Evolutionary conservation across 257 asterid species (phyloP), one percentile per base, ranked within the genome.

Genomic region (Lycium barbarum): DNA sequence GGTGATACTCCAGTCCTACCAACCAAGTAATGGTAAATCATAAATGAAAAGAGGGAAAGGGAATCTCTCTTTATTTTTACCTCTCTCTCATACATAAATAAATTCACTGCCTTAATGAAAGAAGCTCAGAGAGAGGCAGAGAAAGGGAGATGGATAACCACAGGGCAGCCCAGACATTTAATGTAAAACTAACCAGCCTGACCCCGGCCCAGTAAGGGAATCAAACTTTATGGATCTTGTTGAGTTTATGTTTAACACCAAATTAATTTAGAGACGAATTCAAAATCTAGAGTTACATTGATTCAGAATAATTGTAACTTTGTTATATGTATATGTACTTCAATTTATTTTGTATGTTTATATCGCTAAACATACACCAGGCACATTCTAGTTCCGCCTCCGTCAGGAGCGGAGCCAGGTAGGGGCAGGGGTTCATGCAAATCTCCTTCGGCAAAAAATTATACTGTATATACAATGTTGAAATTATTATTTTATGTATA

Each of bases 41-140:
- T 88, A 84, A 87, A 88, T 86, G 90, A 82, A 36, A 86, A 76
- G 81, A 51, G 14, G 81, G 7, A 76, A 76, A 76, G 62, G 90
- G 90, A 86, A 88, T 88, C 90, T 86, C 85, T 80, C 70, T 80
- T 49, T 76, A 49, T 49, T 72, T 45, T 10, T 49, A 26, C 33
- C 11, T 70, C 71, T 63, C 36, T 85, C 83, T 71, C 87, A 71
- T 47, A 55, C 80, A 40, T 59, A 79, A 72, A 84, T 62, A 79
- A 73, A 61, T 84, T 36, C 76, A 83, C 82, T 78, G 85, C 72
- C n/a, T 33, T 58, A 58, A 71, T 83, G 83, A 59, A 59, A 84
- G 86, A 83, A 86, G 45, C 79, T 18, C 47, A 71, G 53, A 36
- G 53, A 73, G 33, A 8, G 38, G 57, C 80, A 53, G 55, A 45